These are phyloP conservation scores for Leishmania turanica DNA, from an alignment of 208 protist genomes.

Conservation along the genomic window DNA sequence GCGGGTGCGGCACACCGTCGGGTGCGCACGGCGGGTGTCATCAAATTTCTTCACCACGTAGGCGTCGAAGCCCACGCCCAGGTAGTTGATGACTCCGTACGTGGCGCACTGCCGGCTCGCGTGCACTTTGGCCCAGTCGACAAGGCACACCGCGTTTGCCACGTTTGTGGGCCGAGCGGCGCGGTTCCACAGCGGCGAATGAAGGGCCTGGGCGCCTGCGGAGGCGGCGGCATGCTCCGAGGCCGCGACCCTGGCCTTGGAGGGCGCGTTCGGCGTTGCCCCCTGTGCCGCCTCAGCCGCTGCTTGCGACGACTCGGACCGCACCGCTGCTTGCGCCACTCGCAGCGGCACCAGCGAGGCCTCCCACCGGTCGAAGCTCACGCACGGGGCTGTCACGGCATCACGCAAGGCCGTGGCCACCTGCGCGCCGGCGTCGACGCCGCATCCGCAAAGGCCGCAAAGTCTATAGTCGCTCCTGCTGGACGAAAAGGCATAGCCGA, in stretches of 20 bases:
- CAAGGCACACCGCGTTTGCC: constrained; percentile 37
- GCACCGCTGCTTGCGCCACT: constrained; percentile 37
- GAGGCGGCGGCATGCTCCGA: neutral
- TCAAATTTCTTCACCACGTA: constrained; percentile 74
- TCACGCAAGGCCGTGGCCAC: constrained; percentile 44
- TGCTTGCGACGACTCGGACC: constrained; percentile 5
- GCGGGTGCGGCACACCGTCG: constrained; percentile 64
- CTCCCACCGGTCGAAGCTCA: constrained; percentile 83
- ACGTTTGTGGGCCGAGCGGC: constrained; percentile 1
- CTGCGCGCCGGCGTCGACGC: constrained; percentile 25
- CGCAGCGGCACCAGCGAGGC: constrained; percentile 59
- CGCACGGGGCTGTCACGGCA: constrained; percentile 44
- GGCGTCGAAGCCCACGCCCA: constrained; percentile 82
- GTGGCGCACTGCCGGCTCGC: constrained; percentile 25
- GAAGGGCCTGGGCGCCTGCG: neutral
- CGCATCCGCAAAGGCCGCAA: constrained; percentile 20
- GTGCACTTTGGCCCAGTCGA: constrained; percentile 56
- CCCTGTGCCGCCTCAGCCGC: neutral
- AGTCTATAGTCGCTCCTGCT: constrained; percentile 13
- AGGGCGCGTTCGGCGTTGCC: neutral
- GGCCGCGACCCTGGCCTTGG: neutral
- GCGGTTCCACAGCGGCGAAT: constrained; percentile 7
- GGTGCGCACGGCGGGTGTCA: constrained; percentile 47
- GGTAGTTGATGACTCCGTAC: constrained; percentile 79
- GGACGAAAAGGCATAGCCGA: constrained; percentile 58